Conservation (phyloP, 352 stramenopile species). For the Phytopythium delawarense region DNA sequence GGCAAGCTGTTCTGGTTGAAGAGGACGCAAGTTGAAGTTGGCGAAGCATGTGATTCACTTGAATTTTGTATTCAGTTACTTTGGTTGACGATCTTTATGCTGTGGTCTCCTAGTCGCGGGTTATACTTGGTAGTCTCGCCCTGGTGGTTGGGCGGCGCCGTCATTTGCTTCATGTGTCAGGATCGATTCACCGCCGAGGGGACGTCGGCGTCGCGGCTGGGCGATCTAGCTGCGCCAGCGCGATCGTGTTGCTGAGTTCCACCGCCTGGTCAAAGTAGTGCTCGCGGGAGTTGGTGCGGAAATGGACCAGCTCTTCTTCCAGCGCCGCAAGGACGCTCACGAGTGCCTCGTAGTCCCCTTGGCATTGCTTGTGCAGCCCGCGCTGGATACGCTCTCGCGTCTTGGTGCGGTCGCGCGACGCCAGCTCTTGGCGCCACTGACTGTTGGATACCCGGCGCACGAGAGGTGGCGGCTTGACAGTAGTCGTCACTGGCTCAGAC, state of each 20-base stretch:
- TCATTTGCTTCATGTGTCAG: not conserved
- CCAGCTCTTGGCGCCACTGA: conserved; percentile 62
- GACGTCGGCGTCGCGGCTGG: conserved; percentile 10
- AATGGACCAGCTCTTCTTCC: conserved; percentile 78
- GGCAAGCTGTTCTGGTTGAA: conserved; percentile 1
- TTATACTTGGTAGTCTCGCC: not conserved
- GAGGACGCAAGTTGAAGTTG: not conserved
- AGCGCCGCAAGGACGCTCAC: conserved; percentile 57
- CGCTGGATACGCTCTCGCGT: conserved; percentile 64
- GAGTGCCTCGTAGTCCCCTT: conserved; percentile 63
- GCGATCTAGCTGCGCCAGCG: conserved; percentile 37
- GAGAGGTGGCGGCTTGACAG: conserved; percentile 32
- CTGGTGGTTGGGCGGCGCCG: not conserved
- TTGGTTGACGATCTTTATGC: not conserved
- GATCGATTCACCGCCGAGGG: not conserved
- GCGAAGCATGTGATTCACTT: not conserved
- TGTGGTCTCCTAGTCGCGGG: not conserved
- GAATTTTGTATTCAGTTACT: not conserved
- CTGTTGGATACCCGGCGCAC: conserved; percentile 30
- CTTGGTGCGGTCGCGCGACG: conserved; percentile 45
- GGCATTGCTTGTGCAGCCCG: conserved; percentile 43
- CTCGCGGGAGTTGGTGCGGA: conserved; percentile 60
- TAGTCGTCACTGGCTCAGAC: not conserved
- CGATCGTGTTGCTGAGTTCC: conserved; percentile 50
- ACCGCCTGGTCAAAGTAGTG: conserved; percentile 60